Percentiles rank a stretch among this genome's conserved stretches.
Evolutionary conservation across 305 asterid species (phyloP).

Genomic region (Fraxinus paxiana): DNA sequence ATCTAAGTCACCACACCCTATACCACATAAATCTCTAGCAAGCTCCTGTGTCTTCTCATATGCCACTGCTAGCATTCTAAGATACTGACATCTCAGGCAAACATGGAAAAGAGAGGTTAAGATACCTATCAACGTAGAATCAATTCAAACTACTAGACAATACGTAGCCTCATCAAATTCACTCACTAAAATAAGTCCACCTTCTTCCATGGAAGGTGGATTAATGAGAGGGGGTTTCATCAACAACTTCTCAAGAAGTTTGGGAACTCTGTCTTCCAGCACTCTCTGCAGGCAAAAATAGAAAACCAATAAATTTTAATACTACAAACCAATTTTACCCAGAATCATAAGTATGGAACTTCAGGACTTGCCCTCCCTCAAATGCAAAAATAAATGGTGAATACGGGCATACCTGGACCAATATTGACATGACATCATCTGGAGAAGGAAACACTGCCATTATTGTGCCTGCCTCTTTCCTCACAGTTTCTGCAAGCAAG

Average conservation of each 20-base stretch:
- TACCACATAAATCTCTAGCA: slow-evolving; percentile 72
- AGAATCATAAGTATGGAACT: not conserved
- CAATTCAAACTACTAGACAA: not conserved
- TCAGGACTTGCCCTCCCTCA: not conserved
- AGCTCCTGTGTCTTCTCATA: slow-evolving; percentile 95
- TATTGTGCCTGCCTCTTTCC: slow-evolving; percentile 96
- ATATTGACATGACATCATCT: slow-evolving; percentile 92
- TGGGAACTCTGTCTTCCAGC: slow-evolving; percentile 90
- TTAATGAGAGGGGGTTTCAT: slow-evolving; percentile 76
- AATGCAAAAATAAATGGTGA: slow-evolving; percentile 16
- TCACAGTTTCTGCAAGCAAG: slow-evolving; percentile 68
- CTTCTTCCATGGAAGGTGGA: slow-evolving; percentile 95
- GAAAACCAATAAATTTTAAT: slow-evolving; percentile 10
- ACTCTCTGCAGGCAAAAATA: slow-evolving; percentile 65
- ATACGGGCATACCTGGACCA: slow-evolving; percentile 72
- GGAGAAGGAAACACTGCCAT: slow-evolving; percentile 95
- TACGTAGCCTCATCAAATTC: slow-evolving; percentile 17
- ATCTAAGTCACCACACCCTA: slow-evolving; percentile 98
- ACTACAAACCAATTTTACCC: not conserved
- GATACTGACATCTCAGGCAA: slow-evolving; percentile 52
- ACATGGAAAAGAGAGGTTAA: slow-evolving; percentile 31
- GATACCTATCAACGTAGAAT: not conserved
- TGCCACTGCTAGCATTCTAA: slow-evolving; percentile 90
- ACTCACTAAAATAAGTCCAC: slow-evolving; percentile 89
- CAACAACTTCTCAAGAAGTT: slow-evolving; percentile 82